Evolutionary conservation across 2,329 filamentous ascomycete species (phyloP).

Genomic region (Xylaria sp.): DNA sequence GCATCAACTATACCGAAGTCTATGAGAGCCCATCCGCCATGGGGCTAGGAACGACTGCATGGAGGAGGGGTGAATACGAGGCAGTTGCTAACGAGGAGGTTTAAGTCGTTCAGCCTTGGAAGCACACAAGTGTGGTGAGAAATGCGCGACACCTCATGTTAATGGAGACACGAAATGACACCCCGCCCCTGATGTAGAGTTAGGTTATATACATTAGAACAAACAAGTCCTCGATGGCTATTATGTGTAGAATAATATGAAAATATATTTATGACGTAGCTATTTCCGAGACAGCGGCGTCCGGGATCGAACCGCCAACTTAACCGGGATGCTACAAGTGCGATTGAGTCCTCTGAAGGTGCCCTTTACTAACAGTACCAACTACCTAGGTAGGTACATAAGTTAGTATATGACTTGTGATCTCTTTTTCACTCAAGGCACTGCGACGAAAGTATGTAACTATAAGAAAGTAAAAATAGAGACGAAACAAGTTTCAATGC

Average conservation of each 20-base stretch:
- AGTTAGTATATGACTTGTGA: too few species aligned
- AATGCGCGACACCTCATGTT: slow-evolving; percentile 9
- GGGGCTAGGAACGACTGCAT: slow-evolving; percentile 52
- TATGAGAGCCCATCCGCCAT: slow-evolving; percentile 83
- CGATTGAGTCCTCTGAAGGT: too few species aligned
- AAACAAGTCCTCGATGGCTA: slow-evolving; percentile 5
- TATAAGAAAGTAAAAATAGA: too few species aligned
- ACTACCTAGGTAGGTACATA: too few species aligned
- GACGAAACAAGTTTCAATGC: too few species aligned
- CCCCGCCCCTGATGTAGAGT: slow-evolving; percentile 1
- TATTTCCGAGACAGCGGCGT: neutral
- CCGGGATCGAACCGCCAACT: neutral
- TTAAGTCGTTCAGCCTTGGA: slow-evolving; percentile 33
- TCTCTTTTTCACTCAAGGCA: too few species aligned
- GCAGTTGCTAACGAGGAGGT: slow-evolving; percentile 64
- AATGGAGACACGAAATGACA: slow-evolving; percentile 20
- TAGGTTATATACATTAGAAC: slow-evolving; percentile 17
- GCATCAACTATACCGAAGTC: slow-evolving; percentile 85
- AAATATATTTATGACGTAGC: neutral
- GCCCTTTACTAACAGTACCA: too few species aligned
- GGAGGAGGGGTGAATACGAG: slow-evolving; percentile 65
- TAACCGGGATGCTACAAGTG: neutral
- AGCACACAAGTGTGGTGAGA: neutral
- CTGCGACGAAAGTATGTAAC: too few species aligned
- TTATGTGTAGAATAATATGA: slow-evolving; percentile 15